Conservation (phyloP, 1,139 yeast genomes). For the Debaryomycetaceae sp. region DNA sequence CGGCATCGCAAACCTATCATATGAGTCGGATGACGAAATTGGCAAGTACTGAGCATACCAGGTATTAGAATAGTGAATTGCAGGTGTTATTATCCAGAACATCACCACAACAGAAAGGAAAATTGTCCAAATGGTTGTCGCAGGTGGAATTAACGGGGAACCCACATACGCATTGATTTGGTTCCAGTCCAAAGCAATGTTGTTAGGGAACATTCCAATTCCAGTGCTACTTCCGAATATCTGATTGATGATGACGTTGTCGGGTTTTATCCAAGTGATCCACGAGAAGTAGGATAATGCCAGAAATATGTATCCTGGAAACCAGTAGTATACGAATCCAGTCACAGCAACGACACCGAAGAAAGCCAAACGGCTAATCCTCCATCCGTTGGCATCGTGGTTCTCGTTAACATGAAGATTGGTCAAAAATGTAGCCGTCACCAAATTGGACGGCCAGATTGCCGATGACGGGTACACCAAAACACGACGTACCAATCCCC, state of each 20-base stretch:
- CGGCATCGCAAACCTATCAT: constrained; percentile 39
- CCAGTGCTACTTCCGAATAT: constrained; percentile 60
- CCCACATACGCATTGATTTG: constrained; percentile 6
- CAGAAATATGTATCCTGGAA: constrained; percentile 36
- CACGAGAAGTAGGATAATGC: constrained; percentile 19
- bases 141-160: constrained; percentile 9
- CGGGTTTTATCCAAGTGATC: constrained; percentile 42
- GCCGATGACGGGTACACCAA: constrained; percentile 61
- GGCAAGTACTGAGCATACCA: constrained; percentile 15
- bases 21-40: constrained; percentile 13
- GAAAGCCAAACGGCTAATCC: constrained; percentile 33
- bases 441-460: constrained; percentile 64
- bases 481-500: constrained; percentile 55
- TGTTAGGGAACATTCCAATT: constrained; percentile 54
- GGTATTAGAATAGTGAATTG: constrained; percentile 16
- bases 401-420: constrained; percentile 57
- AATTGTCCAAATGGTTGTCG: constrained; percentile 16
- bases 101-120: constrained; percentile 22
- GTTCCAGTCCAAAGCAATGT: constrained; percentile 25
- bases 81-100: constrained; percentile 18
- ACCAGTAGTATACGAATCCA: constrained; percentile 37
- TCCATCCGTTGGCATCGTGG: constrained; percentile 47
- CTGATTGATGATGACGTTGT: constrained; percentile 52
- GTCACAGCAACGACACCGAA: constrained; percentile 24
- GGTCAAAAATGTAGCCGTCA: constrained; percentile 39